Conservation (phyloP, 768 basidiomycete genomes). For the Amanita muscaria region DNA sequence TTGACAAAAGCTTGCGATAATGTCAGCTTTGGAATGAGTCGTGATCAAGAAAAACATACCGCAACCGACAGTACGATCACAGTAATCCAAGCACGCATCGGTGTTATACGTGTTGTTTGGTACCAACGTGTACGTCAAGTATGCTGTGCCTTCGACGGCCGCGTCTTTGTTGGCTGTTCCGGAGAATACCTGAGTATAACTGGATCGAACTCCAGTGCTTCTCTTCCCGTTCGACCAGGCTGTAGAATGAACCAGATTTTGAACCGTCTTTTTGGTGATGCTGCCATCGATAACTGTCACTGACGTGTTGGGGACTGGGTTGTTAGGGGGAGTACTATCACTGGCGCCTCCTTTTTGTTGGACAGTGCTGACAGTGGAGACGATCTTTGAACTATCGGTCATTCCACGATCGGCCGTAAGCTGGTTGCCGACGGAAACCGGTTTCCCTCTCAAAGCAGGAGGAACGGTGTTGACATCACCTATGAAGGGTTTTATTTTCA, state of each 20-base stretch:
- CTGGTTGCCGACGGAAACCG: background rate
- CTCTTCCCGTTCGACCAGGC: background rate
- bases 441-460: background rate
- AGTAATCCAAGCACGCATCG: conserved; percentile 33
- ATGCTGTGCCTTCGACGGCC: conserved; percentile 39
- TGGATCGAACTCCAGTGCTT: conserved; percentile 16
- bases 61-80: conserved; percentile 27
- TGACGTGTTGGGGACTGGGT: conserved; percentile 26
- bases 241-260: background rate
- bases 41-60: conserved; percentile 21
- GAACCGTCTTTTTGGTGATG: conserved; percentile 16
- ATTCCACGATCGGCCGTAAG: background rate
- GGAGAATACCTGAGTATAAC: conserved; percentile 30
- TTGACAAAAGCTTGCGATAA: conserved; percentile 36
- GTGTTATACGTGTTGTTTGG: conserved; percentile 31
- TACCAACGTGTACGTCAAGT: conserved; percentile 36
- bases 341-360: conserved; percentile 31
- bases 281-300: conserved; percentile 39
- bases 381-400: conserved; percentile 29
- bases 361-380: conserved; percentile 24
- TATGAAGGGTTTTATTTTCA: background rate
- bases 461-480: background rate
- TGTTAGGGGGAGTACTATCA: conserved; percentile 22
- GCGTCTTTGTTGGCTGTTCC: conserved; percentile 34
- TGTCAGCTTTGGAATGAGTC: background rate